These are phyloP conservation scores for Nakazawaea ishiwadae DNA, from an alignment of 805 yeast genomes.

Conservation along the genomic window DNA sequence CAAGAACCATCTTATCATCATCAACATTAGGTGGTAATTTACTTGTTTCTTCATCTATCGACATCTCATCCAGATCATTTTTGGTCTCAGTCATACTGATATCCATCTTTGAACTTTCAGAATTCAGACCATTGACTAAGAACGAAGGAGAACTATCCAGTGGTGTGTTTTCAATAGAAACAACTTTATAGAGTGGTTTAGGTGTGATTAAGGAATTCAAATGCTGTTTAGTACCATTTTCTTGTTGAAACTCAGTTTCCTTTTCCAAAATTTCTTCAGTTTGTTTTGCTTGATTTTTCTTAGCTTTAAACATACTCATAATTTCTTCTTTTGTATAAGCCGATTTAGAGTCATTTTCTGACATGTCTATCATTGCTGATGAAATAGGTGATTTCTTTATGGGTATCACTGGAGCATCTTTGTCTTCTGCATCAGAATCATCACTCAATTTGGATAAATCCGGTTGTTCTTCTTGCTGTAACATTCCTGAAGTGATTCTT, in stretches of 20 bases:
- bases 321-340: slow-evolving; percentile 15
- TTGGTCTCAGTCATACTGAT: background rate
- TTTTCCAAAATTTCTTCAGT: too few relatives aligned
- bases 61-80: too few relatives aligned
- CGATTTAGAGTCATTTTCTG: slow-evolving; percentile 2
- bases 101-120: background rate
- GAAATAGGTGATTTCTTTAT: background rate
- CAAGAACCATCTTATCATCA: too few relatives aligned
- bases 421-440: background rate
- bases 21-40: too few relatives aligned
- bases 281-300: too few relatives aligned
- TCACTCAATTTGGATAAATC: slow-evolving; percentile 25
- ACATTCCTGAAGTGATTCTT: slow-evolving; percentile 34
- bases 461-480: slow-evolving; percentile 23
- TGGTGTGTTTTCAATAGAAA: background rate
- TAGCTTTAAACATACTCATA: slow-evolving; percentile 16
- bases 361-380: too few relatives aligned
- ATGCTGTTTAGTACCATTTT: background rate
- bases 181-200: background rate
- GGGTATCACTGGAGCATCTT: slow-evolving; percentile 1
- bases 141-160: slow-evolving; percentile 3
- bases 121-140: too few relatives aligned
- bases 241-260: too few relatives aligned
- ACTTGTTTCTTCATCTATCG: too few relatives aligned
- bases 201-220: background rate